phyloP scores from a whole-genome alignment of 2,329 filamentous ascomycete genomes.

The Apiospora arundinis region DNA sequence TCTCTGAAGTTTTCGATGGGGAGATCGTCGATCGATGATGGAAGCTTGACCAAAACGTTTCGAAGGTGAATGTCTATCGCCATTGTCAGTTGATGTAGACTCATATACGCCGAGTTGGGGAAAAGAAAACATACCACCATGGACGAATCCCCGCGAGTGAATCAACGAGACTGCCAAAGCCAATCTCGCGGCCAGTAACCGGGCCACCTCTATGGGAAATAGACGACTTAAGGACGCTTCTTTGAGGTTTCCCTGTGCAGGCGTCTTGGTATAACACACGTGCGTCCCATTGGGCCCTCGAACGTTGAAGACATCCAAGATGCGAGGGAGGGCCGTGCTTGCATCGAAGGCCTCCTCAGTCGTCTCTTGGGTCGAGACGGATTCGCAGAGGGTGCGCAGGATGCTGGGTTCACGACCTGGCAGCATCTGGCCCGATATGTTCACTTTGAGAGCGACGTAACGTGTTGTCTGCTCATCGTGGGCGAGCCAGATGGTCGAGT shows the following conservation, averaged over 20 bases:
- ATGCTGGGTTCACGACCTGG: background rate
- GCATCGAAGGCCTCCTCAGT: background rate
- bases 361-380: background rate
- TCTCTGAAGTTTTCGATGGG: background rate
- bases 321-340: background rate
- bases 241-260: background rate
- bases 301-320: background rate
- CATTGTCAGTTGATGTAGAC: background rate
- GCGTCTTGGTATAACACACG: background rate
- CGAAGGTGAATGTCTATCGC: background rate
- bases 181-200: background rate
- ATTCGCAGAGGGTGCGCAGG: background rate
- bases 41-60: background rate
- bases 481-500: conserved; percentile 7
- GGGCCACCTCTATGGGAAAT: background rate
- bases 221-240: background rate
- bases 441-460: background rate
- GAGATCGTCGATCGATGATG: background rate
- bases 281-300: background rate
- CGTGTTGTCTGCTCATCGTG: conserved; percentile 3
- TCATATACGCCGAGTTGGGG: background rate
- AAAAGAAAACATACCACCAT: background rate
- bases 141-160: background rate
- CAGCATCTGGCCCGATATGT: background rate
- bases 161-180: background rate